Conservation (phyloP, 75 land plant species). For the Pinus albicaulis region DNA sequence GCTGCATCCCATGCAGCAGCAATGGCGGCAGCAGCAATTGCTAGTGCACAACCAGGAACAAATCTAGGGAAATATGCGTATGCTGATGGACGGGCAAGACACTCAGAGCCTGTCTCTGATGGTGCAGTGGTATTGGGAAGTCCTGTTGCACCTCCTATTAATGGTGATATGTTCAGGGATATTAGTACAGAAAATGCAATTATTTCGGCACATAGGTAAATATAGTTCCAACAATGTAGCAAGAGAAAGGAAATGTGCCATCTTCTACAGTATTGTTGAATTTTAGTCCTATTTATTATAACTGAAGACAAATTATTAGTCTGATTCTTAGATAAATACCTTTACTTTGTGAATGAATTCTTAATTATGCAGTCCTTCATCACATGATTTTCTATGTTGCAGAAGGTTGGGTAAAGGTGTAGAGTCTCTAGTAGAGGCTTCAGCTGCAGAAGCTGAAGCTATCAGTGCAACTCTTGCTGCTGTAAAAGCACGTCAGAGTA, state of each 20-base stretch:
- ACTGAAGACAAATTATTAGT: background rate
- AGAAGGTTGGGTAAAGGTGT: conserved; percentile 85
- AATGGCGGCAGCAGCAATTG: conserved; percentile 56
- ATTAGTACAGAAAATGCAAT: conserved; percentile 96
- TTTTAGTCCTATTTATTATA: background rate
- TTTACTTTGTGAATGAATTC: background rate
- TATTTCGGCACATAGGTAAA: conserved; percentile 68
- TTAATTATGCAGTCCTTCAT: background rate
- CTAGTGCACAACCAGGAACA: conserved; percentile 47
- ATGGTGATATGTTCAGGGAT: conserved; percentile 91
- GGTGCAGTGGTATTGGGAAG: conserved; percentile 89
- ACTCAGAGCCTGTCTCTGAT: conserved; percentile 49
- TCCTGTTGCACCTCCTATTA: conserved; percentile 92
- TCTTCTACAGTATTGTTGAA: background rate
- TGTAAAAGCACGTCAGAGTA: conserved; percentile 85
- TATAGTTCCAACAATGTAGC: background rate
- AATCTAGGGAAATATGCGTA: conserved; percentile 38
- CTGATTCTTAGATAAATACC: background rate
- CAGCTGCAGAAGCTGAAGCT: conserved; percentile 99
- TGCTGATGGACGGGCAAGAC: conserved; percentile 58
- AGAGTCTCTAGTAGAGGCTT: conserved; percentile 94
- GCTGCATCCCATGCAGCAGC: conserved; percentile 95
- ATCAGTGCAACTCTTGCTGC: conserved; percentile 90
- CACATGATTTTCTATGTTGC: conserved; percentile 11
- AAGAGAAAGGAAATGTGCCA: background rate